Percentiles rank a stretch among this genome's conserved stretches.
Conservation (phyloP, 768 basidiomycete genomes). For the Butyriboletus loyo region DNA sequence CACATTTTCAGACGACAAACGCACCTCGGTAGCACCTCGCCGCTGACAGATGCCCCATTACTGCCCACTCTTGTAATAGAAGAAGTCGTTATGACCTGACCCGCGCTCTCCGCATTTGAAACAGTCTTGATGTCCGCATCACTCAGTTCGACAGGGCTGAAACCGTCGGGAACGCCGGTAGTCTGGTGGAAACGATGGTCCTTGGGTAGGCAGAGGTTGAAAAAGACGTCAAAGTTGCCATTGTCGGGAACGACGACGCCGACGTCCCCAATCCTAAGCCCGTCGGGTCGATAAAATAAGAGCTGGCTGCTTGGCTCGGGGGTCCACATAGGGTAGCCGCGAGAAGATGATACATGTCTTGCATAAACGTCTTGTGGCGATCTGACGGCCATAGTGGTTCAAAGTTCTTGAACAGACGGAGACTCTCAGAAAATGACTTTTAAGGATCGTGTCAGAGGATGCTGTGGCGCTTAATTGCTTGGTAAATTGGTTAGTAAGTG, state of each 20-base stretch:
- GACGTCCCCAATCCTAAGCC: slow-evolving; percentile 39
- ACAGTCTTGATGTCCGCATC: slow-evolving; percentile 17
- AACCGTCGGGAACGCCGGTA: slow-evolving; percentile 28
- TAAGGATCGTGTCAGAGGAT: not conserved
- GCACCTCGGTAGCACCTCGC: slow-evolving; percentile 7
- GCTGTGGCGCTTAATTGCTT: slow-evolving; percentile 16
- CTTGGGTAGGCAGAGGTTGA: slow-evolving; percentile 37
- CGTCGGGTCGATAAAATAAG: slow-evolving; percentile 26
- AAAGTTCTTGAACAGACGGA: not conserved
- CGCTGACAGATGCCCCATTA: not conserved
- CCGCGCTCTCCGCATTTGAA: slow-evolving; percentile 7
- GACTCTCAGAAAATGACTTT: not conserved
- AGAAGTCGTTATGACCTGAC: slow-evolving; percentile 6
- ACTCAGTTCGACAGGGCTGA: slow-evolving; percentile 22
- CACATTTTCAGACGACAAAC: no score
- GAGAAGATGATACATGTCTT: slow-evolving; percentile 19
- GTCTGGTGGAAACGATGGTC: slow-evolving; percentile 21
- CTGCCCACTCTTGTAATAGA: slow-evolving; percentile 11
- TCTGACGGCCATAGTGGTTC: slow-evolving; percentile 19
- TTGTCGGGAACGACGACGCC: slow-evolving; percentile 33
- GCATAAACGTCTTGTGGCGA: slow-evolving; percentile 27
- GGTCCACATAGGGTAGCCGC: slow-evolving; percentile 37
- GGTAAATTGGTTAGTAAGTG: slow-evolving; percentile 12
- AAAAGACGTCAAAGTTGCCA: slow-evolving; percentile 38
- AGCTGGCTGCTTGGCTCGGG: slow-evolving; percentile 30